Evolutionary conservation across 345 rosid species (phyloP).

Genomic region (Aurinia saxatilis): DNA sequence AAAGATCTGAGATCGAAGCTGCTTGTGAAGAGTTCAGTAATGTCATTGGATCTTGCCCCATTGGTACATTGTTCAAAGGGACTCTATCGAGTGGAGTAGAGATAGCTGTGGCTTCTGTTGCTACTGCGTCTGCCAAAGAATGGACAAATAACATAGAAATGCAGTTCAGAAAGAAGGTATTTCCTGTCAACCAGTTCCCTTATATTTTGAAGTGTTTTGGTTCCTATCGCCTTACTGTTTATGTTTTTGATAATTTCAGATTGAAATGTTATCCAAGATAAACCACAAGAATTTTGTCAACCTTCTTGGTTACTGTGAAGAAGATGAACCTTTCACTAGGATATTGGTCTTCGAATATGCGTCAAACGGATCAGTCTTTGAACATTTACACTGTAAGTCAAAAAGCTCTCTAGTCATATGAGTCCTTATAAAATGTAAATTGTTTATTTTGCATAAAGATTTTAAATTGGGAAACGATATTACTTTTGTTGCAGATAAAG

Average conservation of each 20-base stretch:
- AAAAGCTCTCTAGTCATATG: neutral
- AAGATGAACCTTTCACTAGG: slow-evolving; percentile 82
- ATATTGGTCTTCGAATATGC: slow-evolving; percentile 97
- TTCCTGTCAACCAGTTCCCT: neutral
- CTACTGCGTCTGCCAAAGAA: slow-evolving; percentile 42
- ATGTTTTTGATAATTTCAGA: slow-evolving; percentile 35
- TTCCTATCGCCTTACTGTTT: neutral
- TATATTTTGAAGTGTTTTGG: neutral
- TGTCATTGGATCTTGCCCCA: slow-evolving; percentile 65
- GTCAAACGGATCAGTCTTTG: slow-evolving; percentile 86
- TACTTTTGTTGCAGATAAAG: slow-evolving; percentile 52
- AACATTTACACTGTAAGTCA: slow-evolving; percentile 86
- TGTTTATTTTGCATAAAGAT: neutral
- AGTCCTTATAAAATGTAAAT: neutral
- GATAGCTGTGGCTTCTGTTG: slow-evolving; percentile 74
- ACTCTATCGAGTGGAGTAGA: slow-evolving; percentile 91
- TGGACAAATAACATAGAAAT: slow-evolving; percentile 71
- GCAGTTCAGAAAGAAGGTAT: slow-evolving; percentile 82
- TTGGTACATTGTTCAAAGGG: slow-evolving; percentile 79
- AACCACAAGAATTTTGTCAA: slow-evolving; percentile 96
- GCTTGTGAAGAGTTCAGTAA: slow-evolving; percentile 99
- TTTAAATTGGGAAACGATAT: neutral
- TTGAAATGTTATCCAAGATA: slow-evolving; percentile 67
- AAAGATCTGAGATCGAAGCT: slow-evolving; percentile 78
- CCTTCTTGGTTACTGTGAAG: slow-evolving; percentile 92